A percentile compares a stretch with the other conserved stretches of the same genome.
phyloP scores from a whole-genome alignment of 2,329 filamentous ascomycete genomes.

The Xylariaceae sp. region DNA sequence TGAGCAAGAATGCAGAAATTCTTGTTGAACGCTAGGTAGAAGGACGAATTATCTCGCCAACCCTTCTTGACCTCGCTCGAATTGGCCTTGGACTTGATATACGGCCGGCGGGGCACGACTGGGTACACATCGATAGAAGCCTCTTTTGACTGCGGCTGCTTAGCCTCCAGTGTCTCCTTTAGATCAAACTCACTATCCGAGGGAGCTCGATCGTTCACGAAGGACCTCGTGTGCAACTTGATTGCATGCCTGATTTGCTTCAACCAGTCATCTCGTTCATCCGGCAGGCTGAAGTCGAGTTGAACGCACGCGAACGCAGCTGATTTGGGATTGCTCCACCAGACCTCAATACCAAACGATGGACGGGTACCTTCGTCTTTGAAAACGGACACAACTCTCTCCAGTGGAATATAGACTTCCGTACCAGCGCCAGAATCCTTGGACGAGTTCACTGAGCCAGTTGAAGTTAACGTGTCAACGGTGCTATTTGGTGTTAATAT shows the following conservation, averaged over 20 bases:
- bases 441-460: constrained; percentile 36
- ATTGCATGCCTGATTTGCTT: constrained; percentile 49
- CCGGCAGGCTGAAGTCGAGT: constrained; percentile 52
- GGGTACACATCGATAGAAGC: constrained; percentile 52
- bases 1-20: constrained; percentile 57
- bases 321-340: constrained; percentile 53
- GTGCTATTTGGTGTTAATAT: constrained; percentile 38
- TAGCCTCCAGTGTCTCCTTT: constrained; percentile 47
- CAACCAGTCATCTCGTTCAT: constrained; percentile 55
- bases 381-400: constrained; percentile 55
- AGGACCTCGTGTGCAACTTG: constrained; percentile 31
- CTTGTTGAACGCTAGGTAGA: constrained; percentile 57
- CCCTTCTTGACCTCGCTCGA: constrained; percentile 49
- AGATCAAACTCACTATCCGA: constrained; percentile 53
- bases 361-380: constrained; percentile 53
- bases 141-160: constrained; percentile 44
- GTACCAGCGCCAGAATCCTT: constrained; percentile 25
- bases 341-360: constrained; percentile 57
- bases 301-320: constrained; percentile 51
- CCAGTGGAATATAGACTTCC: constrained; percentile 51
- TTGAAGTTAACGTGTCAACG: constrained; percentile 40
- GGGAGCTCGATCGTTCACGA: constrained; percentile 44
- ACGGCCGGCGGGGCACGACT: constrained; percentile 52
- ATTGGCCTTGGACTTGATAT: constrained; percentile 43
- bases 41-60: constrained; percentile 52